Evolutionary conservation across 1,284 basidiomycete species (phyloP).

Genomic region (Singerocomus rubriflavus): DNA sequence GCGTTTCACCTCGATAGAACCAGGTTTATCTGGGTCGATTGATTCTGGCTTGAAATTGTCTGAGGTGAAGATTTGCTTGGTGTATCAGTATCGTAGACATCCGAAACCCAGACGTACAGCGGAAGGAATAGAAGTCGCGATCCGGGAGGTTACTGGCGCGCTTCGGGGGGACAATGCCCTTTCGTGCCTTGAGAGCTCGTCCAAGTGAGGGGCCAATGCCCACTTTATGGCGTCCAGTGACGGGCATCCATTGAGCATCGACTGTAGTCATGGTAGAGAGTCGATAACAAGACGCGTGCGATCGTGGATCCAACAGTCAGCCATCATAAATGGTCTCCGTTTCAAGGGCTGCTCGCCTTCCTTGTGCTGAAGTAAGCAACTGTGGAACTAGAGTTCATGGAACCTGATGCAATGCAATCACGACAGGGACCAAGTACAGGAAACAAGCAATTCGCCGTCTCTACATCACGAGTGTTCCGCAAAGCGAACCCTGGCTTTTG

Average conservation of each 20-base stretch:
- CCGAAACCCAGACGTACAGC: slow-evolving; percentile 47
- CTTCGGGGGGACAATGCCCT: slow-evolving; percentile 43
- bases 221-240: slow-evolving; percentile 51
- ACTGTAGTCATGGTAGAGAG: slow-evolving; percentile 43
- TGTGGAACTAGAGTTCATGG: neutral
- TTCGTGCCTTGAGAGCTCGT: slow-evolving; percentile 59
- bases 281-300: slow-evolving; percentile 22
- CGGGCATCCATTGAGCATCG: slow-evolving; percentile 52
- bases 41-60: slow-evolving; percentile 74
- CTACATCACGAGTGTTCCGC: slow-evolving; percentile 12
- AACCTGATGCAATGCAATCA: neutral
- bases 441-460: neutral
- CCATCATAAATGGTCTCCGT: slow-evolving; percentile 18
- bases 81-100: slow-evolving; percentile 6
- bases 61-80: slow-evolving; percentile 26
- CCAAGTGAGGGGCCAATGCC: slow-evolving; percentile 55
- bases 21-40: slow-evolving; percentile 60
- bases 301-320: slow-evolving; percentile 3
- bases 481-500: slow-evolving; percentile 23
- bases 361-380: slow-evolving; percentile 30
- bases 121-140: slow-evolving; percentile 67
- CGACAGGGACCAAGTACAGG: slow-evolving; percentile 7
- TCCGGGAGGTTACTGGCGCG: slow-evolving; percentile 45
- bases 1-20: slow-evolving; percentile 56
- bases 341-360: slow-evolving; percentile 4